Evolutionary conservation across 768 basidiomycete species (phyloP).

Genomic region (Coprinopsis marcescibilis): DNA sequence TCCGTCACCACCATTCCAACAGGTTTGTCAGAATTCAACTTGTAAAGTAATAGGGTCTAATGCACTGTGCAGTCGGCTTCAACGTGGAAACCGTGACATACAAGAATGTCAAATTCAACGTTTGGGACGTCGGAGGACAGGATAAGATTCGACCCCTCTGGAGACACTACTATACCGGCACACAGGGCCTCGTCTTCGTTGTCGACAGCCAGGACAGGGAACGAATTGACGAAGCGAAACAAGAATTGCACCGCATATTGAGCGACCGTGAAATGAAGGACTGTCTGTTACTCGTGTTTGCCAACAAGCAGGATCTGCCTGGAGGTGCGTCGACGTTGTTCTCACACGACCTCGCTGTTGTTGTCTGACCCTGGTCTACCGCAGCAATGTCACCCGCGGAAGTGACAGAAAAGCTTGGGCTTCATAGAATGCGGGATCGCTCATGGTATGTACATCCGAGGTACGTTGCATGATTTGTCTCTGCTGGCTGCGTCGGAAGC

Average conservation of each 20-base stretch:
- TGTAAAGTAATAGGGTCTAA: conserved; percentile 3
- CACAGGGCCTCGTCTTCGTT: conserved; percentile 96
- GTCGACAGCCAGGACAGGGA: conserved; percentile 96
- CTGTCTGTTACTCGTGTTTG: conserved; percentile 94
- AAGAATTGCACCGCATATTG: conserved; percentile 92
- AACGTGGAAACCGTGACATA: conserved; percentile 99
- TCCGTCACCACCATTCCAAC: conserved; percentile 98
- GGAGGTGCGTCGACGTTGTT: conserved; percentile 67
- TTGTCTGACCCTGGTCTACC: conserved; percentile 3
- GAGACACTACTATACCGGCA: conserved; percentile 99
- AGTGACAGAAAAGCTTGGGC: conserved; percentile 93
- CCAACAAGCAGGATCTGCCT: conserved; percentile 98
- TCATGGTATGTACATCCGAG: conserved; percentile 99
- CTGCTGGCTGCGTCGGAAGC: too few species aligned
- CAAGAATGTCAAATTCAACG: conserved; percentile 95
- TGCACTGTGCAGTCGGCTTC: conserved; percentile 70
- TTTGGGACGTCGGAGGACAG: conserved; percentile 98
- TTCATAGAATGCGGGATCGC: conserved; percentile 93
- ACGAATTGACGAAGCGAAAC: conserved; percentile 93
- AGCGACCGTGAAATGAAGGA: conserved; percentile 98
- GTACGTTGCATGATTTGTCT: conserved; percentile 36
- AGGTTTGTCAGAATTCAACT: conserved; percentile 39
- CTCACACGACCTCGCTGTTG: neutral
- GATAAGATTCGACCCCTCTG: conserved; percentile 98
- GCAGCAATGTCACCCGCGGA: conserved; percentile 98